Evolutionary conservation across 2,329 filamentous ascomycete species (phyloP), one percentile per base, ranked within the genome.

Genomic region (Pseudogymnoascus sp.): DNA sequence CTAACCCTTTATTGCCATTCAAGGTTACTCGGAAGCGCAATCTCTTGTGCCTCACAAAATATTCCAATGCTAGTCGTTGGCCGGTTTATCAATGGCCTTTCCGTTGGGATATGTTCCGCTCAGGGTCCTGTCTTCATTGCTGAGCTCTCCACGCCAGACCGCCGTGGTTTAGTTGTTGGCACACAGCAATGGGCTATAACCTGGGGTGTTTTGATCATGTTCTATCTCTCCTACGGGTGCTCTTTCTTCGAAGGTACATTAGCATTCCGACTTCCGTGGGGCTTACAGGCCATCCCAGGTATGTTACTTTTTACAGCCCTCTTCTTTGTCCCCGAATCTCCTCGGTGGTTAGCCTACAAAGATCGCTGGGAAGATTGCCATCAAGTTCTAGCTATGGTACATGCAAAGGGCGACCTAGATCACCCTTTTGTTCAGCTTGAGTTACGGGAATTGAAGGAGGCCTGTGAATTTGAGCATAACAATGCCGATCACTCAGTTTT

Each of bases 161-260:
- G 77, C 68, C 82, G 87, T 65, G 88, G 87, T 15, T 81, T 85
- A 44, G 79, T 92, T 33, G 87, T 92, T n/a, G 85, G 87, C 62
- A 82, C 84, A 46, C 88, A 91, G 73, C 88, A 91, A 73, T 88
- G 70, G 79, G 86, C 88, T 26, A 91, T 92, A 65, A 89, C 88
- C 67, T 89, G 81, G 81, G 86, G 84, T 67, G 88, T 88, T 67
- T 71, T 88, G 64, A 86, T 88, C 75, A 88, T 88, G 84, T 89
- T 87, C 77, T 87, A 85, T 71, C 82, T 89, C 73, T 82, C 82
- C 23, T 83, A 86, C 70, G 88, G 86, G 23, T 40, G 37, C 37
- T 40, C 37, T 40, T 40, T 40, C n/a, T 40, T 40, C 64, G 83
- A 86, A 73, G 73, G 78, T 29, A 77, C 76, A 0, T 75, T 78